These are phyloP conservation scores for Tolypocladium nubicola DNA, from an alignment of 2,329 filamentous ascomycete species.

Conservation along the genomic window DNA sequence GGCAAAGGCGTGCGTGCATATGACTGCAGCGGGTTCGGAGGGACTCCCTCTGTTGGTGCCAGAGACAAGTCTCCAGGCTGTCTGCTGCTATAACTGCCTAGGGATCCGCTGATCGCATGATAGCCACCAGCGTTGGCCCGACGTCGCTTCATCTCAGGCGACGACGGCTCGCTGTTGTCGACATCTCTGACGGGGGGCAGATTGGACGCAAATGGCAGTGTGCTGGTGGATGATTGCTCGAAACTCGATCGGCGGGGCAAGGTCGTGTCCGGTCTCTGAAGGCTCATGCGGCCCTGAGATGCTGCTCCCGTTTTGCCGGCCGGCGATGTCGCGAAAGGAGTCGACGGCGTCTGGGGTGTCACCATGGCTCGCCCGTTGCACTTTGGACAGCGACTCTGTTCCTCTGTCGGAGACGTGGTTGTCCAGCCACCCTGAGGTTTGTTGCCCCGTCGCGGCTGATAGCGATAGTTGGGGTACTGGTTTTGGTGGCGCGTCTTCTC, in stretches of 20 bases:
- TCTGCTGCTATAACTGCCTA: constrained; percentile 5
- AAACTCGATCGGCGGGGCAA: constrained; percentile 16
- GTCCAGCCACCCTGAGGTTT: constrained; percentile 19
- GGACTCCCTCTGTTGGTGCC: constrained; percentile 10
- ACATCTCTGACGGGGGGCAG: constrained; percentile 13
- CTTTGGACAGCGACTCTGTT: constrained; percentile 53
- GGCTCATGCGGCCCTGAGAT: constrained; percentile 10
- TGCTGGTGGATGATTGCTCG: constrained; percentile 13
- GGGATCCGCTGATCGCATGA: constrained; percentile 12
- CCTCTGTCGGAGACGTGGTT: constrained; percentile 29
- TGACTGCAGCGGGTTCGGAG: constrained; percentile 7
- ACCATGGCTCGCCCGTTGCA: constrained; percentile 60
- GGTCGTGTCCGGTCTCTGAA: constrained; percentile 12
- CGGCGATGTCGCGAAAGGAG: constrained; percentile 28
- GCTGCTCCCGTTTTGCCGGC: constrained; percentile 12
- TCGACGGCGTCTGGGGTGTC: constrained; percentile 48
- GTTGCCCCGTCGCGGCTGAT: constrained; percentile 66
- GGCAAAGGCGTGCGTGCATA: constrained; percentile 16
- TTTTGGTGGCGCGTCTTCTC: constrained; percentile 84
- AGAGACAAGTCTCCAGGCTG: constrained; percentile 8
- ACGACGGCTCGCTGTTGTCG: constrained; percentile 28
- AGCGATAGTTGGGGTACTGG: constrained; percentile 89
- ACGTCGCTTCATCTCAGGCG: constrained; percentile 50
- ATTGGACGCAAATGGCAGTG: constrained; percentile 11
- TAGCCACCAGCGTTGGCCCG: constrained; percentile 40